Conservation (phyloP, 495 filamentous ascomycete species). For the Amorphotheca resinae region DNA sequence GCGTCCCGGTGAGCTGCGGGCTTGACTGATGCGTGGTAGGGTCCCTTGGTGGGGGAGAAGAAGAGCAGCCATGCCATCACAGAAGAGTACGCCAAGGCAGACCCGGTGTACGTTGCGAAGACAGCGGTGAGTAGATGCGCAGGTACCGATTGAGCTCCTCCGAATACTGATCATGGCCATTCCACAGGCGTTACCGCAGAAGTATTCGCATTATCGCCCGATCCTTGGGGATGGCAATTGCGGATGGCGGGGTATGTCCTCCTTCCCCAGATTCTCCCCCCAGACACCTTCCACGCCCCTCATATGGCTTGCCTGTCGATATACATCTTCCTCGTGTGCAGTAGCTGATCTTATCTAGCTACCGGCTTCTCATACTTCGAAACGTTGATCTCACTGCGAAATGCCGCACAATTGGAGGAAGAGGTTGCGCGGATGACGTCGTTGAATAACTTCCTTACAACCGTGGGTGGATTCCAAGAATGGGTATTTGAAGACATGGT, state of each 20-base stretch:
- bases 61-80: constrained; percentile 67
- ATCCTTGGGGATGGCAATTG: constrained; percentile 92
- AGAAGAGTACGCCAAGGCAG: constrained; percentile 81
- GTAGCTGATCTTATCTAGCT: constrained; percentile 37
- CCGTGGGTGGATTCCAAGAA: constrained; percentile 50
- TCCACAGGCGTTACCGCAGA: constrained; percentile 68
- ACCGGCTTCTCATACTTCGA: constrained; percentile 92
- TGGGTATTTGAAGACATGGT: constrained; percentile 74
- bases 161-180: constrained; percentile 16
- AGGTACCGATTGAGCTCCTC: background rate
- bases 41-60: constrained; percentile 68
- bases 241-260: constrained; percentile 84
- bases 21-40: constrained; percentile 40
- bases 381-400: constrained; percentile 53
- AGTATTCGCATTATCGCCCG: constrained; percentile 76
- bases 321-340: background rate
- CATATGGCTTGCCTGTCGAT: no score
- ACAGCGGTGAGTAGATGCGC: constrained; percentile 52
- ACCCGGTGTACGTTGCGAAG: constrained; percentile 73
- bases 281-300: no score
- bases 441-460: constrained; percentile 53
- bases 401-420: constrained; percentile 47
- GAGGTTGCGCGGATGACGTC: constrained; percentile 61
- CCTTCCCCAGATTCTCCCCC: background rate
- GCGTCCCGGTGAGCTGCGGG: constrained; percentile 3